Evolutionary conservation across 805 yeast genomes (phyloP), one percentile per base, ranked within the genome.

Genomic region (Wickerhamiella lipophila): DNA sequence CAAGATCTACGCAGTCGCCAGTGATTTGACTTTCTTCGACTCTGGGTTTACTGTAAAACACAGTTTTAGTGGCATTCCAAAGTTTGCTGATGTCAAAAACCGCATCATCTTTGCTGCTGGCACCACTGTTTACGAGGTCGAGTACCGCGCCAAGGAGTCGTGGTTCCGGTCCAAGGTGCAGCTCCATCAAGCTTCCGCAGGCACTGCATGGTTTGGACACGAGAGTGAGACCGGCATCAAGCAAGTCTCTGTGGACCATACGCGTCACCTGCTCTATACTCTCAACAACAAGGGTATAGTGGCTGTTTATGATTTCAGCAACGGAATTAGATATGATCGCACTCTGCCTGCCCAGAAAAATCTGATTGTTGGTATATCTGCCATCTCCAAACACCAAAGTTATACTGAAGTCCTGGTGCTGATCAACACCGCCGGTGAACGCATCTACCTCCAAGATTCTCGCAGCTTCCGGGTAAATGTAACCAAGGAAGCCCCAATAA

Each of bases 91-190:
- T 18, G 65, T 68, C 40, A 79, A 92, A 0, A 82, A 85, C 42
- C 87, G 89, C 50, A 76, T 92, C 4, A 85, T 84, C 61, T 85
- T 94, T 63, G 73, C 83, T 7, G 94, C 95, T n/a, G 89, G 87
- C 1, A 45, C 60, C 16, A 78, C 88, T 56, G 71, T 92, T 39
- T 92, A 96, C 95, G 89, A 85, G 60, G 68, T 92, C 49, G 79
- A 77, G 51, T 92, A 92, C 61, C 75, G 88, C 5, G 82, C 80
- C 55, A 75, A 82, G 22, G 92, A 86, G 43, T 81, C 84, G 49
- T 89, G 95, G 84, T 86, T 86, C 61, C 77, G 79, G 53, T 81
- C 83, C 59, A 83, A 80, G 57, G 83, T 94, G 60, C 78, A 51
- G 62, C 29, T 43, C 47, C 29, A 52, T 53, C 25, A 46, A 23